Base-by-base conservation (phyloP, 1,284 basidiomycete genomes). In the Blastosporella zonata region DNA sequence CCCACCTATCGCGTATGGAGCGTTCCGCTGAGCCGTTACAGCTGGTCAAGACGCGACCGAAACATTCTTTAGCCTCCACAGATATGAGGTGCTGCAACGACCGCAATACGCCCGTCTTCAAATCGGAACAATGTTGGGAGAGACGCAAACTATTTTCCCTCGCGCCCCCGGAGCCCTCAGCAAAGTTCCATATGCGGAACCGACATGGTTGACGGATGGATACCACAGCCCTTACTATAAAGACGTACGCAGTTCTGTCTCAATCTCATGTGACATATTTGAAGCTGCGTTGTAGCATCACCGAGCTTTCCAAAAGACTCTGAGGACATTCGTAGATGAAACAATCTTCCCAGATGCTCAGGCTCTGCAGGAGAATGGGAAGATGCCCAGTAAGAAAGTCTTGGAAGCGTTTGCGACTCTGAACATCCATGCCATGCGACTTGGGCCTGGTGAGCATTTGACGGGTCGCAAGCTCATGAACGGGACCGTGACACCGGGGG, bases 21-120 rank as follows among this genome's bases (percentile, higher is more conserved):
- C 33, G 18, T 28, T 31, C 44, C 29, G 43, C 46, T 46, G 31
- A 67, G 60, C 7, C 20, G 20, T 31, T 28, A 15, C 60, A 74
- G 80, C 80, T 39, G 83, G 83, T 9, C 73, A 82, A 56, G 85
- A 88, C 57, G 82, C 82, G 8, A 87, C 86, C 2, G 80, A 85
- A 23, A 75, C 73, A 2, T 89, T 88, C 72, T 89, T 78, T 60
- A 77, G 79, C 21, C 70, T 89, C 43, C 86, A 90, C 63, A 72
- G 84, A 12, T 71, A 78, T 44, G 84, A 87, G 55, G 78, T 88
- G 20, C 74, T 88, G 45, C 69, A 73, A 56, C 54, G 52, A 2
- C 54, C 56, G 25, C 78, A 81, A 60, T 84, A 82, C 59, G 64
- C 69, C 17, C 72, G 80, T n/a, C 69, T 83, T n/a, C 74, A 75